These are phyloP conservation scores for Metschnikowia hibisci DNA, from an alignment of 805 yeast genomes.

Conservation along the genomic window DNA sequence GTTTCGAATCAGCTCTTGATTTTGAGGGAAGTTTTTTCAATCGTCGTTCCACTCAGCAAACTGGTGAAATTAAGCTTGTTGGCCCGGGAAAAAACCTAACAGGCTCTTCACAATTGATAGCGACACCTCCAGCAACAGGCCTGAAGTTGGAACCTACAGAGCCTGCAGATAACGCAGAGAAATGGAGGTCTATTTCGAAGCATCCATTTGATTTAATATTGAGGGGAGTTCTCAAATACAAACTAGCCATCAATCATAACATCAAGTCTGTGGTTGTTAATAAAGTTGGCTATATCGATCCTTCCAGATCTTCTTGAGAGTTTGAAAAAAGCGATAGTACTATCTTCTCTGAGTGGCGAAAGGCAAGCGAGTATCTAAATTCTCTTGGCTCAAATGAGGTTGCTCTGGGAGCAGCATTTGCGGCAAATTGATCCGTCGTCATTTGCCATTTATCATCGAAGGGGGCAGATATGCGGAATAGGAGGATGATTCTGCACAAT, in stretches of 20 bases:
- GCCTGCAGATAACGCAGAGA: conserved; percentile 40
- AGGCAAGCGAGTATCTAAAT: conserved; percentile 24
- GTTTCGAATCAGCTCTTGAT: conserved; percentile 66
- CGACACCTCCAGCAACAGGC: not conserved
- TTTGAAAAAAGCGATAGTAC: not conserved
- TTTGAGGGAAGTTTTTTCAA: conserved; percentile 78
- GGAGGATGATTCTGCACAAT: conserved; percentile 47
- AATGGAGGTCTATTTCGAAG: conserved; percentile 71
- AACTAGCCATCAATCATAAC: conserved; percentile 55
- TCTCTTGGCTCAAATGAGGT: conserved; percentile 60
- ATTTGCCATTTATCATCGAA: conserved; percentile 24
- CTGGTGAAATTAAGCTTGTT: conserved; percentile 65
- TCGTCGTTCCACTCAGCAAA: conserved; percentile 52
- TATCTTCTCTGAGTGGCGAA: conserved; percentile 8
- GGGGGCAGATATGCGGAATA: conserved; percentile 49
- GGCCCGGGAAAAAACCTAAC: conserved; percentile 62
- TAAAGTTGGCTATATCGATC: conserved; percentile 55
- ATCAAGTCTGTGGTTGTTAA: conserved; percentile 59
- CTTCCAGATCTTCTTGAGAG: conserved; percentile 21
- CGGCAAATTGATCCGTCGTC: conserved; percentile 49
- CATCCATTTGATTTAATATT: conserved; percentile 84
- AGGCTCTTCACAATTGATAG: conserved; percentile 10
- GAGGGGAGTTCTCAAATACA: conserved; percentile 77
- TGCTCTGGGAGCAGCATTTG: conserved; percentile 51
- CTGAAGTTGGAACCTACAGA: not conserved